Evolutionary conservation across 1,284 basidiomycete genomes (phyloP).

Genomic region (Leccinum pachyderme): DNA sequence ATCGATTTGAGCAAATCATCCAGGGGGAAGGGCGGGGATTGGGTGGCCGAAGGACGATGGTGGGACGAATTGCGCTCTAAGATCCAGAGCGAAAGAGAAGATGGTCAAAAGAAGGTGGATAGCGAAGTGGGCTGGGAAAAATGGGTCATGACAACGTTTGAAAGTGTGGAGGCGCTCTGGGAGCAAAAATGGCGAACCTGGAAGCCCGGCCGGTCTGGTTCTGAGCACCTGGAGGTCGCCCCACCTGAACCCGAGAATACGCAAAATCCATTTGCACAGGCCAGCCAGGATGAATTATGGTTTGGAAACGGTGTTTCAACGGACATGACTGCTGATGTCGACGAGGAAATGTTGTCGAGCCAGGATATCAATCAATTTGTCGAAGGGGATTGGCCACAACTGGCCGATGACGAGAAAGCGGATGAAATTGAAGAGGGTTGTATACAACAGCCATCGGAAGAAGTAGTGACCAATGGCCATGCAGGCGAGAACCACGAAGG

Average conservation of each 20-base stretch:
- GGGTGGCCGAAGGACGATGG: constrained; percentile 69
- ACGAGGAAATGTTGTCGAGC: constrained; percentile 51
- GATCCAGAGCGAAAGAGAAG: constrained; percentile 49
- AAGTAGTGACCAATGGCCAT: constrained; percentile 14
- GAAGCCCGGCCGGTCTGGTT: constrained; percentile 41
- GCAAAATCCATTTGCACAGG: constrained; percentile 29
- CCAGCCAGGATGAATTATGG: constrained; percentile 16
- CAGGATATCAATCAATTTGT: constrained; percentile 47
- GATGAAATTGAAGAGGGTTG: constrained; percentile 32
- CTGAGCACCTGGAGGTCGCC: constrained; percentile 1
- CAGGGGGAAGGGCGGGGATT: constrained; percentile 55
- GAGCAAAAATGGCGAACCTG: constrained; percentile 55
- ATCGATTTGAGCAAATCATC: constrained; percentile 61
- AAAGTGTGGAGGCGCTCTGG: constrained; percentile 81
- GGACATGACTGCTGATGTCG: constrained; percentile 46
- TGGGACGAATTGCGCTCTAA: constrained; percentile 62
- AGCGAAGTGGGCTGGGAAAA: constrained; percentile 43
- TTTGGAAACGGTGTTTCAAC: constrained; percentile 7
- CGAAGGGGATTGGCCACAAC: constrained; percentile 38
- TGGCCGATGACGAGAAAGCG: constrained; percentile 27
- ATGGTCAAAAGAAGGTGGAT: constrained; percentile 25
- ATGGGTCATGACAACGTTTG: constrained; percentile 86
- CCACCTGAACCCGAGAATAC: constrained; percentile 5
- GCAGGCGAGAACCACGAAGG: not conserved
- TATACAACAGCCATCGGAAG: constrained; percentile 24